These are phyloP conservation scores for Apiospora marii DNA, from an alignment of 2,329 filamentous ascomycete species.

Conservation along the genomic window DNA sequence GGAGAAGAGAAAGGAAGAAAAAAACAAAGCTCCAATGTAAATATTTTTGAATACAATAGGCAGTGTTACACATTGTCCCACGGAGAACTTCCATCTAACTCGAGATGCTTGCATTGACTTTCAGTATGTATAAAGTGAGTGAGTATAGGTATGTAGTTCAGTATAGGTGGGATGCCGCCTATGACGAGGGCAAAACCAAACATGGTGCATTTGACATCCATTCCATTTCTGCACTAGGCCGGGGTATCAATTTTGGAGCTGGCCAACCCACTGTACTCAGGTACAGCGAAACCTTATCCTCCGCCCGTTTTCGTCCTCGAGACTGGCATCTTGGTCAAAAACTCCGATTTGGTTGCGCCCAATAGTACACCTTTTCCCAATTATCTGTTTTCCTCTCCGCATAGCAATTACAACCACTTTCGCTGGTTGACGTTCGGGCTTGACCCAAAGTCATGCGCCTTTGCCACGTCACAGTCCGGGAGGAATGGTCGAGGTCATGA, in stretches of 20 bases:
- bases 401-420: background rate
- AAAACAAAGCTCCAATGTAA: background rate
- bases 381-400: background rate
- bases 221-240: background rate
- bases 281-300: background rate
- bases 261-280: background rate
- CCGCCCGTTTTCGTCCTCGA: background rate
- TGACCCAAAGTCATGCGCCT: slow-evolving; percentile 23
- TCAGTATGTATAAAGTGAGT: background rate
- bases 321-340: background rate
- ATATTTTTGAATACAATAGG: background rate
- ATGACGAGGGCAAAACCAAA: background rate
- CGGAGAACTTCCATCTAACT: background rate
- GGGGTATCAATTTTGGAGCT: background rate
- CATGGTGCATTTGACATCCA: background rate
- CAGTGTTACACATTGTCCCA: background rate
- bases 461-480: slow-evolving; percentile 9
- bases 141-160: background rate
- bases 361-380: background rate
- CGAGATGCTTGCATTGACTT: background rate
- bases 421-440: background rate
- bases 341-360: background rate
- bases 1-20: background rate
- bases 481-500: slow-evolving; percentile 25
- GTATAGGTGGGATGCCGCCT: background rate